Evolutionary conservation across 805 yeast genomes (phyloP).

Genomic region (Ogataea zsoltii): DNA sequence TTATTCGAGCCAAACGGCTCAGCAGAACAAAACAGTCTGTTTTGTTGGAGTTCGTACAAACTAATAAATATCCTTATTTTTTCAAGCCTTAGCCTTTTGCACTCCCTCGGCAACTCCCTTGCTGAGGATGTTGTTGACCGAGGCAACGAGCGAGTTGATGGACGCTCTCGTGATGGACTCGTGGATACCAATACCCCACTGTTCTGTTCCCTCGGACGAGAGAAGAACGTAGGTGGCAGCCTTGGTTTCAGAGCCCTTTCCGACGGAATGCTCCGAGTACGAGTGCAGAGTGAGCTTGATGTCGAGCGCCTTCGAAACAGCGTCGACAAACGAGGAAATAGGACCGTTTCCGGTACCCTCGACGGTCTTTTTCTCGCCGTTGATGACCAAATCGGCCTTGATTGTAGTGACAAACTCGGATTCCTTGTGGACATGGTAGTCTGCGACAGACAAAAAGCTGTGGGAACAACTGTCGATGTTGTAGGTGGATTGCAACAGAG

Average conservation of each 20-base stretch:
- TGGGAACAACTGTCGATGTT: slow-evolving; percentile 43
- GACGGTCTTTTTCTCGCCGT: slow-evolving; percentile 37
- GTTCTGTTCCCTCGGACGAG: slow-evolving; percentile 26
- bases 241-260: slow-evolving; percentile 66
- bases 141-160: slow-evolving; percentile 64
- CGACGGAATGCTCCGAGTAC: slow-evolving; percentile 73
- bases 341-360: slow-evolving; percentile 77
- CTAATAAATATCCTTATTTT: slow-evolving; percentile 4
- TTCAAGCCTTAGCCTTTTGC: too few relatives aligned
- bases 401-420: slow-evolving; percentile 44
- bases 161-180: slow-evolving; percentile 90
- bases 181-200: slow-evolving; percentile 93
- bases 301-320: slow-evolving; percentile 53
- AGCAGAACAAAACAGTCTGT: too few relatives aligned
- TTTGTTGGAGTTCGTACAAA: too few relatives aligned
- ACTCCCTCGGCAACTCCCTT: too few relatives aligned
- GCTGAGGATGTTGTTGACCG: slow-evolving; percentile 50
- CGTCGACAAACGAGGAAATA: slow-evolving; percentile 70
- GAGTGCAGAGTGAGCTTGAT: slow-evolving; percentile 60
- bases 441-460: slow-evolving; percentile 39
- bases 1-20: too few relatives aligned
- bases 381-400: slow-evolving; percentile 41
- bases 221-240: slow-evolving; percentile 69
- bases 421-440: slow-evolving; percentile 40
- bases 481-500: slow-evolving; percentile 56